Percentiles rank a stretch among this genome's conserved stretches.
phyloP scores from a whole-genome alignment of 2,329 filamentous ascomycete genomes.

The Tolypocladium pustulatum region DNA sequence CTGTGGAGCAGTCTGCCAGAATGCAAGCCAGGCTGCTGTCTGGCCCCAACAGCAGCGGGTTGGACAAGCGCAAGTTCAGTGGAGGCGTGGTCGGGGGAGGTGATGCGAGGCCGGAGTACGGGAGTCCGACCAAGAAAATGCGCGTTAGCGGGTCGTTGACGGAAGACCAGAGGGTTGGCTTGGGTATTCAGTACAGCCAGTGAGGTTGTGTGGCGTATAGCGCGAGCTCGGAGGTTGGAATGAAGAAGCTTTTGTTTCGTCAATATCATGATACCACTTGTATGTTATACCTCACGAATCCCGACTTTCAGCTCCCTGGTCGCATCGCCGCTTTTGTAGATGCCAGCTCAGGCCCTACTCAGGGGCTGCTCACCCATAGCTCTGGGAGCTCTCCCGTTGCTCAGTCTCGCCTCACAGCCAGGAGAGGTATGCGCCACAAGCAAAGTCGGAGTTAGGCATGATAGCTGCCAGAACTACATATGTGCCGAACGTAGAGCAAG shows the following conservation, averaged over 20 bases:
- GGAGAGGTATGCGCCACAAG: no score
- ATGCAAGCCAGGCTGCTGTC: slow-evolving; percentile 42
- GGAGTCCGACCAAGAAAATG: slow-evolving; percentile 42
- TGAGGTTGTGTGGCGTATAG: slow-evolving; percentile 5
- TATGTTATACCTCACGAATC: background rate
- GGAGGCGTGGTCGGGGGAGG: slow-evolving; percentile 22
- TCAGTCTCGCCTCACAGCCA: no score
- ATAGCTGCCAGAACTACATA: no score
- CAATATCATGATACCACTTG: background rate
- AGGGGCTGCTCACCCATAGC: no score
- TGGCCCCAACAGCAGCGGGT: slow-evolving; percentile 28
- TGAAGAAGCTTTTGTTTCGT: background rate
- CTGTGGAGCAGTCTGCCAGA: slow-evolving; percentile 31
- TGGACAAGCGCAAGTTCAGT: slow-evolving; percentile 42
- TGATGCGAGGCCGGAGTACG: slow-evolving; percentile 21
- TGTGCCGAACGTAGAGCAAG: no score
- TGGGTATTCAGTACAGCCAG: slow-evolving; percentile 40
- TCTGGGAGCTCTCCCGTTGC: no score
- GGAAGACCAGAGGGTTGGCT: slow-evolving; percentile 32
- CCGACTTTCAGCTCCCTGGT: no score
- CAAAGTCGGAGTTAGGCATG: no score
- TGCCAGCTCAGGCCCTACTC: no score
- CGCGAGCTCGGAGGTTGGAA: background rate
- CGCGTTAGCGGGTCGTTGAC: slow-evolving; percentile 28
- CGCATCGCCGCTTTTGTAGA: no score